Conservation (phyloP, 129 eudicot species). For the Saussurea involucrata region DNA sequence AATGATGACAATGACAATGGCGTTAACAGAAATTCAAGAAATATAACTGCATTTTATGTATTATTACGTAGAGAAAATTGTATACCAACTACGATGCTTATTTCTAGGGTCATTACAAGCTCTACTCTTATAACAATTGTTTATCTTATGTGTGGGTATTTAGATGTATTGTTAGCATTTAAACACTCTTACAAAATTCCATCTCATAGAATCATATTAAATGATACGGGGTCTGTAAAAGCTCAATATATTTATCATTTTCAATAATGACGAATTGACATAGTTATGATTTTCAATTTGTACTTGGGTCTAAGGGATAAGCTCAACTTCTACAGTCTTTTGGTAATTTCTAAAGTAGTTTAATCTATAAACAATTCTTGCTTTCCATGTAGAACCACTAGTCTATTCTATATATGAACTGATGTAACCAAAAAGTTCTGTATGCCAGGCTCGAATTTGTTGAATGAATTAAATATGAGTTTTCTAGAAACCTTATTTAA, state of each 20-base stretch:
- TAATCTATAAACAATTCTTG: background rate
- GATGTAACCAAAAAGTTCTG: background rate
- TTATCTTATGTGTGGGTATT: background rate
- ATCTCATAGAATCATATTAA: background rate
- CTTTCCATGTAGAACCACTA: background rate
- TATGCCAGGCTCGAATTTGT: background rate
- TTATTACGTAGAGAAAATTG: background rate
- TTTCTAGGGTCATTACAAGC: background rate
- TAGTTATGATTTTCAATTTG: background rate
- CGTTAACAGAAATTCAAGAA: background rate
- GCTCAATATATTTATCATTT: no score
- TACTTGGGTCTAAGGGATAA: background rate
- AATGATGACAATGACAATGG: background rate
- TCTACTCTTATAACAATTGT: background rate
- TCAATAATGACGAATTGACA: background rate
- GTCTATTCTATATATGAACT: background rate
- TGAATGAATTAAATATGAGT: background rate
- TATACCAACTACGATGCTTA: background rate
- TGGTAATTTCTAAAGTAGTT: background rate
- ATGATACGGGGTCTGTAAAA: background rate
- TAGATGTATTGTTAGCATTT: background rate
- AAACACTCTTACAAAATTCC: background rate
- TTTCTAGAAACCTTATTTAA: background rate
- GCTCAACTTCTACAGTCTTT: background rate
- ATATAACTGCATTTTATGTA: background rate